These are phyloP conservation scores for Trichosporon faecale DNA, from an alignment of 1,284 basidiomycete species.

Conservation along the genomic window DNA sequence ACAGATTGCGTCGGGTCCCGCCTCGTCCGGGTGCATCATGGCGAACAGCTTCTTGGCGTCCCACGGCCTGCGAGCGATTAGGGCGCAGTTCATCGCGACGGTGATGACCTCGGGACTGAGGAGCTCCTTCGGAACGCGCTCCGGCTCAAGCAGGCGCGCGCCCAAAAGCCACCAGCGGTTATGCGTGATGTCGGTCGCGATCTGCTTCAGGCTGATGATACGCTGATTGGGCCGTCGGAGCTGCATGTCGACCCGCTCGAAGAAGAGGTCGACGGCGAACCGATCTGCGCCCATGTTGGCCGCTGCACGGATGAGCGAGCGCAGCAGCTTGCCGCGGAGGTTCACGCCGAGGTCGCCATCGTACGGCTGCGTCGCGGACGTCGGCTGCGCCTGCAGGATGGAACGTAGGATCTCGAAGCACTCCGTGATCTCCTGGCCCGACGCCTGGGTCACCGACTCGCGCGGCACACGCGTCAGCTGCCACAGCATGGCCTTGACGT, in stretches of 20 bases:
- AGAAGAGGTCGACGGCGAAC: constrained; percentile 62
- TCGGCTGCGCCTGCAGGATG: constrained; percentile 16
- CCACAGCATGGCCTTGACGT: constrained; percentile 18
- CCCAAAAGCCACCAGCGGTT: constrained; percentile 8
- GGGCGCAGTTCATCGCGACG: constrained; percentile 31
- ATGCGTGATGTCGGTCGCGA: constrained; percentile 25
- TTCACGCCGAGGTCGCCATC: constrained; percentile 14
- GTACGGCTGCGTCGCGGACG: background rate
- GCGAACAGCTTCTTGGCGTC: constrained; percentile 31
- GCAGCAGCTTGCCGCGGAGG: constrained; percentile 14
- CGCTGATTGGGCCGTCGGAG: background rate
- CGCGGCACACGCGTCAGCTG: constrained; percentile 7
- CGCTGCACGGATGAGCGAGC: constrained; percentile 76
- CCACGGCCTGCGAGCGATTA: constrained; percentile 29
- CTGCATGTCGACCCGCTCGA: constrained; percentile 22
- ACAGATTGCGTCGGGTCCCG: constrained; percentile 7
- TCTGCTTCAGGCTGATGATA: constrained; percentile 21
- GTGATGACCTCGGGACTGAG: constrained; percentile 27
- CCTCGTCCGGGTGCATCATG: background rate
- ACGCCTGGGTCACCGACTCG: background rate
- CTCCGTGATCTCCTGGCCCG: background rate
- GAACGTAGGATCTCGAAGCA: constrained; percentile 11
- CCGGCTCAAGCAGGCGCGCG: background rate
- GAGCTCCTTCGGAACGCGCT: constrained; percentile 17
- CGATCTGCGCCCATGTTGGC: constrained; percentile 93